Conservation (phyloP, 2,329 filamentous ascomycete species). For the Coniochaeta ligniaria region DNA sequence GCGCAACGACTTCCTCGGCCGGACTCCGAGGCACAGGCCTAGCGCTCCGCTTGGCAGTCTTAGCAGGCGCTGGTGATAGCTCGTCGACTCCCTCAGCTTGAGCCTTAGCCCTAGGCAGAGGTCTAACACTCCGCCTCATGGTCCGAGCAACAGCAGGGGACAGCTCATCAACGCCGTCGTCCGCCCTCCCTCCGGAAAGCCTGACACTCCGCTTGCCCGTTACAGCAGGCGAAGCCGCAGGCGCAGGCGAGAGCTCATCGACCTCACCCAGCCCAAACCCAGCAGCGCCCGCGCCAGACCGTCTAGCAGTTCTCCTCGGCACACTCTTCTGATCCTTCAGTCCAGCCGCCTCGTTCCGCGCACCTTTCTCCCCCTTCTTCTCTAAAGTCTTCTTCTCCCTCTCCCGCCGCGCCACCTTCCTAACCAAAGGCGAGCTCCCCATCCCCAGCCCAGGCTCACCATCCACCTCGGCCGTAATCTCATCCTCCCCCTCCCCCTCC, state of each 20-base stretch:
- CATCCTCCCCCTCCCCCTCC: slow-evolving; percentile 15
- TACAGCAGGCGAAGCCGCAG: background rate
- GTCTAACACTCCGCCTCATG: slow-evolving; percentile 6
- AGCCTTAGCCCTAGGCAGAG: slow-evolving; percentile 6
- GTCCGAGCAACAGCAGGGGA: slow-evolving; percentile 19
- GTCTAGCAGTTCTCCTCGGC: slow-evolving; percentile 2
- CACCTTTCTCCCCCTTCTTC: background rate
- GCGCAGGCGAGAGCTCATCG: background rate
- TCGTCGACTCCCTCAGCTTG: slow-evolving; percentile 11
- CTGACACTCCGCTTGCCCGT: background rate
- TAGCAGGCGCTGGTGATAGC: slow-evolving; percentile 16
- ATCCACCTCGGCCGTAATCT: slow-evolving; percentile 5
- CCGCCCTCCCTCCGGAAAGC: slow-evolving; percentile 11
- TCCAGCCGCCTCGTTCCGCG: slow-evolving; percentile 23
- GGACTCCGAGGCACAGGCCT: background rate
- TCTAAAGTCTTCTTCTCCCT: background rate
- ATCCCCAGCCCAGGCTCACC: slow-evolving; percentile 1
- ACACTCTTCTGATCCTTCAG: slow-evolving; percentile 14
- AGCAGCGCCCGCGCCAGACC: background rate
- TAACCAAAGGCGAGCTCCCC: slow-evolving; percentile 31
- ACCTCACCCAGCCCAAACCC: background rate
- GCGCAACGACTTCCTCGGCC: background rate
- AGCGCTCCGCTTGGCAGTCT: background rate
- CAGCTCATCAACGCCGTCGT: slow-evolving; percentile 21
- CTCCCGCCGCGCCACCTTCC: slow-evolving; percentile 19